A percentile compares a stretch with the other conserved stretches of the same genome.
Evolutionary conservation across 1,284 basidiomycete genomes (phyloP).

Genomic region (Pseudozyma flocculosa): DNA sequence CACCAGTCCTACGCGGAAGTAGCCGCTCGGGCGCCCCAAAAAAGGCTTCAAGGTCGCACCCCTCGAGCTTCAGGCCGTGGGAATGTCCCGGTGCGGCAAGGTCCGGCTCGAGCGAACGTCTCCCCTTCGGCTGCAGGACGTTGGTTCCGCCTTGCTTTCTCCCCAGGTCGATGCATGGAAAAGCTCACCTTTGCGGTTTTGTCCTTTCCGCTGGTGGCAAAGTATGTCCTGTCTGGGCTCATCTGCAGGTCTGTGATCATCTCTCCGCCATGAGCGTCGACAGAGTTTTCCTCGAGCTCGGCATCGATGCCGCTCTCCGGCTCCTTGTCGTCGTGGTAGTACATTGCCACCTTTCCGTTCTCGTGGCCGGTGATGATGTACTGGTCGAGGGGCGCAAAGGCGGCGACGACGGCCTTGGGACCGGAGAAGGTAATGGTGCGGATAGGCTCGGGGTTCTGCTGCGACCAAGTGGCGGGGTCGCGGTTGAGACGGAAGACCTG

Average conservation of each 20-base stretch:
- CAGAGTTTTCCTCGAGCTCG: slow-evolving; percentile 78
- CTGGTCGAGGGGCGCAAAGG: slow-evolving; percentile 78
- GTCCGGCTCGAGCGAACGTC: no score
- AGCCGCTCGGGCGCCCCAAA: no score
- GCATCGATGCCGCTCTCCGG: slow-evolving; percentile 66
- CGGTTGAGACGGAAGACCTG: slow-evolving; percentile 77
- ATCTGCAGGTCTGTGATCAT: slow-evolving; percentile 82
- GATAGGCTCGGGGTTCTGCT: slow-evolving; percentile 46
- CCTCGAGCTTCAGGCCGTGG: no score
- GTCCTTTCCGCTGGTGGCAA: slow-evolving; percentile 94
- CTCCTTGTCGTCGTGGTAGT: slow-evolving; percentile 56
- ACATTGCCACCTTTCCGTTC: slow-evolving; percentile 75
- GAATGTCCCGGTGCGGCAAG: no score
- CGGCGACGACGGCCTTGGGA: slow-evolving; percentile 85
- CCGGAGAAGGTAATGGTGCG: slow-evolving; percentile 57
- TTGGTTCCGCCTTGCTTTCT: no score
- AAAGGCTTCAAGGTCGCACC: no score
- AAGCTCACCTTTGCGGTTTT: slow-evolving; percentile 80
- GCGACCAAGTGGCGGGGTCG: slow-evolving; percentile 47
- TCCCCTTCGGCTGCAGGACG: no score
- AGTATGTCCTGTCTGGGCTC: slow-evolving; percentile 85
- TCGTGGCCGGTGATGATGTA: slow-evolving; percentile 92
- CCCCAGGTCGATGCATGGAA: no score
- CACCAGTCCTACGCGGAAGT: no score
- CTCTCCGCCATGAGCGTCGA: slow-evolving; percentile 38